Evolutionary conservation across 225 moss, liverwort and hornwort genomes (phyloP).

Genomic region (Climacium dendroides): DNA sequence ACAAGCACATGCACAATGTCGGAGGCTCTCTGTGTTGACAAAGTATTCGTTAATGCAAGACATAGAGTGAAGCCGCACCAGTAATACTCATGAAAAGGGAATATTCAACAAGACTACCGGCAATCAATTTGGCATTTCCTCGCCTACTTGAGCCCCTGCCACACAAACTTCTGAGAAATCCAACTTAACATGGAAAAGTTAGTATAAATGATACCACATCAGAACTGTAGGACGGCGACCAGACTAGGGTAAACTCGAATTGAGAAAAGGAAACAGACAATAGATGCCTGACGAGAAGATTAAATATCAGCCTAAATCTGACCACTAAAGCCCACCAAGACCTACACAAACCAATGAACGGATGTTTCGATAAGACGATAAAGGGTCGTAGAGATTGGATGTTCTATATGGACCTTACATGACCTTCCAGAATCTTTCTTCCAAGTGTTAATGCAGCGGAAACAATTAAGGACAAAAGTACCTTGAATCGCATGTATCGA

Average conservation of each 20-base stretch:
- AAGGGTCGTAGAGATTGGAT: too few species aligned
- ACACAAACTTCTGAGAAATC: background rate
- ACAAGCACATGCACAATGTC: slow-evolving; percentile 11
- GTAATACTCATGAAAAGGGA: background rate
- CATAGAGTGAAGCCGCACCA: background rate
- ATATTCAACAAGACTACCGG: background rate
- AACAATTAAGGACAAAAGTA: background rate
- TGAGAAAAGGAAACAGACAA: background rate
- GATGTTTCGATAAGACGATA: background rate
- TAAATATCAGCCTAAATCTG: background rate
- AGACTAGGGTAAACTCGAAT: background rate
- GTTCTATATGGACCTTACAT: background rate
- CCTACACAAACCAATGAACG: background rate
- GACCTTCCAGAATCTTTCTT: background rate
- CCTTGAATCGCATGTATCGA: slow-evolving; percentile 1
- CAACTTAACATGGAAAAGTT: background rate
- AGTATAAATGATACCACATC: background rate
- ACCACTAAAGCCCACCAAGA: background rate
- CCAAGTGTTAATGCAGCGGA: background rate
- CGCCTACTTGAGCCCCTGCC: background rate
- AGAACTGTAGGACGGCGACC: background rate
- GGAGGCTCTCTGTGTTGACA: background rate
- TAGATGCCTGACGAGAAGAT: background rate
- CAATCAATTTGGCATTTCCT: background rate
- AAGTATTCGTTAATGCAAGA: background rate